Conservation (phyloP, 352 stramenopile species). For the Pythium coloratum region DNA sequence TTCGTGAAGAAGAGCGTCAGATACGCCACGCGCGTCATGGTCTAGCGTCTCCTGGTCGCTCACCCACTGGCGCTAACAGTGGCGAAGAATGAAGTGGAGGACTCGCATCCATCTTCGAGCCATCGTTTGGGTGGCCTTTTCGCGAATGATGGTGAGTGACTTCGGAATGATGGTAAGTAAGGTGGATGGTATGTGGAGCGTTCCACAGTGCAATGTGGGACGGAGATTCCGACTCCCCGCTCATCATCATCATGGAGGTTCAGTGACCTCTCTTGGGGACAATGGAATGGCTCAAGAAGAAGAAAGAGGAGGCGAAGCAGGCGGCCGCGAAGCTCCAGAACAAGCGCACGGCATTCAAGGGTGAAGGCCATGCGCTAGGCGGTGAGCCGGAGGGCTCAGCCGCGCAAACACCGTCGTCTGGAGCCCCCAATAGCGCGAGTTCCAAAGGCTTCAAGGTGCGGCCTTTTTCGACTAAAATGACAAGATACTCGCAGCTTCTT, state of each 20-base stretch:
- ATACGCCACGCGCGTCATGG: conserved; percentile 43
- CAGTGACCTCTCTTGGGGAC: background rate
- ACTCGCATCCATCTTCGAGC: too few relatives aligned
- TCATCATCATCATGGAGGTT: background rate
- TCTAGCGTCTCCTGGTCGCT: background rate
- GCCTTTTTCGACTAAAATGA: background rate
- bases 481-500: background rate
- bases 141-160: conserved; percentile 12
- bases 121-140: too few relatives aligned
- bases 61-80: too few relatives aligned
- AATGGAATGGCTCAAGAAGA: conserved; percentile 75
- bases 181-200: conserved; percentile 5
- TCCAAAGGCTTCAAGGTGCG: conserved; percentile 36
- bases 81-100: too few relatives aligned
- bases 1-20: conserved; percentile 75
- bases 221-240: background rate
- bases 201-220: conserved; percentile 12
- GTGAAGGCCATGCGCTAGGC: conserved; percentile 66
- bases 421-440: conserved; percentile 1
- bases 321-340: conserved; percentile 76
- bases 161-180: background rate
- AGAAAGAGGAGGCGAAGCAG: conserved; percentile 74
- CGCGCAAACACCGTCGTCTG: conserved; percentile 12
- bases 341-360: conserved; percentile 60
- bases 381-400: conserved; percentile 22